Conservation (phyloP, 2,329 filamentous ascomycete genomes). For the Decorospora gaudefroyi region DNA sequence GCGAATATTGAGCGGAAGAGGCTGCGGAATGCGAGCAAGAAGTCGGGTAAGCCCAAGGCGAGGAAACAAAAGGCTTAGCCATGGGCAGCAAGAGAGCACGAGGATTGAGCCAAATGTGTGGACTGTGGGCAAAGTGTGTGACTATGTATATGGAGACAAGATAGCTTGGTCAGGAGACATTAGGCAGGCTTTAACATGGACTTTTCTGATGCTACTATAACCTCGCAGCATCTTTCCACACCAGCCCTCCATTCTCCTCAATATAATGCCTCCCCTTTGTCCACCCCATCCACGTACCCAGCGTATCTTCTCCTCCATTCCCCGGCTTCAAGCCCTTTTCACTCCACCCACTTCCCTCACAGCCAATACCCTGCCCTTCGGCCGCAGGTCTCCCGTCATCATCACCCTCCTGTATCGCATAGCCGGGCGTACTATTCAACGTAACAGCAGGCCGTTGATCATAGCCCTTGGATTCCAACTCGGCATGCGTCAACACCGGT, state of each 20-base stretch:
- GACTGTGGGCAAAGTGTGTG: slow-evolving; percentile 2
- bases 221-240: slow-evolving; percentile 53
- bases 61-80: slow-evolving; percentile 27
- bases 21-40: slow-evolving; percentile 53
- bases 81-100: not conserved
- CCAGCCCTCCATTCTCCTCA: slow-evolving; percentile 48
- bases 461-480: slow-evolving; percentile 67
- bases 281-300: slow-evolving; percentile 80
- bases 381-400: slow-evolving; percentile 48
- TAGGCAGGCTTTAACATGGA: too few relatives aligned
- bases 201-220: too few relatives aligned
- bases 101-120: not conserved
- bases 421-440: slow-evolving; percentile 69
- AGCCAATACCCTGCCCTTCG: slow-evolving; percentile 66
- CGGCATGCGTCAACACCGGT: slow-evolving; percentile 77
- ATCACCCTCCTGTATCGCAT: slow-evolving; percentile 61
- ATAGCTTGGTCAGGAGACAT: not conserved
- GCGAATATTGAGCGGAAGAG: slow-evolving; percentile 61
- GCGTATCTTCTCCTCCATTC: slow-evolving; percentile 69
- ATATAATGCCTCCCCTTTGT: slow-evolving; percentile 70
- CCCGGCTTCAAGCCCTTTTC: slow-evolving; percentile 66
- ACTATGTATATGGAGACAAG: slow-evolving; percentile 2
- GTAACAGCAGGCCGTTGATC: slow-evolving; percentile 74
- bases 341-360: slow-evolving; percentile 69
- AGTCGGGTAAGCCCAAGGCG: slow-evolving; percentile 38